These are phyloP conservation scores for Hyphodiscus hymeniophilus DNA, from an alignment of 495 filamentous ascomycete genomes.

Conservation along the genomic window DNA sequence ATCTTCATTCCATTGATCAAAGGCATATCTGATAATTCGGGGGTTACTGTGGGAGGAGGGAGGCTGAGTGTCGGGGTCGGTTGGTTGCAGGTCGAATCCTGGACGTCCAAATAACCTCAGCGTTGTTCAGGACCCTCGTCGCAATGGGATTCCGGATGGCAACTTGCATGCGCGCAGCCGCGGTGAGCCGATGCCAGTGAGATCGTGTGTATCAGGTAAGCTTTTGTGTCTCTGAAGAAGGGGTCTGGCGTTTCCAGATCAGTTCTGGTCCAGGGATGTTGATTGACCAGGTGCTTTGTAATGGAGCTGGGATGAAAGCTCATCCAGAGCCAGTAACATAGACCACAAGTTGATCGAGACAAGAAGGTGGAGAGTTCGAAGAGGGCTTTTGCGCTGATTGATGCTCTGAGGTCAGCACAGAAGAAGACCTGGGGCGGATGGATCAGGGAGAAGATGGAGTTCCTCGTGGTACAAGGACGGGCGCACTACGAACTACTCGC, in stretches of 20 bases:
- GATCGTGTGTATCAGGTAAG: constrained; percentile 2
- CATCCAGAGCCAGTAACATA: neutral
- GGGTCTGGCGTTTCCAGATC: constrained; percentile 8
- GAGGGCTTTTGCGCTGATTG: constrained; percentile 16
- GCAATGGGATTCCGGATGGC: constrained; percentile 6
- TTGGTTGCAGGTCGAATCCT: constrained; percentile 2
- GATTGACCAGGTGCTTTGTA: constrained; percentile 8
- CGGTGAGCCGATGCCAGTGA: constrained; percentile 6
- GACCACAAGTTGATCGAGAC: constrained; percentile 7
- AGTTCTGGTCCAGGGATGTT: constrained; percentile 8
- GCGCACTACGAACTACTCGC: no score
- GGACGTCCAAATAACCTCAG: constrained; percentile 20
- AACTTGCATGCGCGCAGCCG: constrained; percentile 10
- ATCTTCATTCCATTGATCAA: constrained; percentile 49
- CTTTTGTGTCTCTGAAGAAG: constrained; percentile 1
- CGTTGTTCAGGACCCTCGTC: constrained; percentile 8
- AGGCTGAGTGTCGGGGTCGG: constrained; percentile 3
- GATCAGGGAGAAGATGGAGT: no score
- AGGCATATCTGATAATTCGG: constrained; percentile 32
- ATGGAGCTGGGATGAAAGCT: constrained; percentile 3
- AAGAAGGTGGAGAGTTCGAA: neutral
- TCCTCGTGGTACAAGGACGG: no score
- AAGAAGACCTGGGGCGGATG: no score
- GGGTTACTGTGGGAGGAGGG: constrained; percentile 1
- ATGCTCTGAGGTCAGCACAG: neutral